Conservation (phyloP, 164 flowering plant genomes). For the Liquidambar formosana region DNA sequence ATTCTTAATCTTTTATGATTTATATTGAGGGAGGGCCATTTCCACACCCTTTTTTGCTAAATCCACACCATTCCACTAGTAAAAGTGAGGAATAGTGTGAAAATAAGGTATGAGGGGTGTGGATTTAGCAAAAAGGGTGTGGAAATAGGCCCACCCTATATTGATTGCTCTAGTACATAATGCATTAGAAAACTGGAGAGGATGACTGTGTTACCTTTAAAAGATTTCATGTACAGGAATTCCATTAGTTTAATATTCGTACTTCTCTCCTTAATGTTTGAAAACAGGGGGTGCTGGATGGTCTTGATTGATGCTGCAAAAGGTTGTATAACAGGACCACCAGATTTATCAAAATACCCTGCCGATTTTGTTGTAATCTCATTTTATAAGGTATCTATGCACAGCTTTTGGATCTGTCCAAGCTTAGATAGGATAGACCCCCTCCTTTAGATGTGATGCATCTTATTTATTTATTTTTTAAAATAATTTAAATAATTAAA, state of each 20-base stretch:
- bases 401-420: neutral
- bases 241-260: too few relatives aligned
- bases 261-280: neutral
- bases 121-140: too few relatives aligned
- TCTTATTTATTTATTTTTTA: too few relatives aligned
- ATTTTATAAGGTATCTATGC: slow-evolving; percentile 75
- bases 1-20: neutral
- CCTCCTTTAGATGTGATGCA: neutral
- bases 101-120: too few relatives aligned
- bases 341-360: slow-evolving; percentile 68
- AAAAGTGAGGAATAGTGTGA: too few relatives aligned
- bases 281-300: slow-evolving; percentile 73
- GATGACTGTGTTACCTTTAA: neutral
- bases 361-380: slow-evolving; percentile 93
- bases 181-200: neutral
- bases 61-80: too few relatives aligned
- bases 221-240: neutral
- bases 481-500: too few relatives aligned
- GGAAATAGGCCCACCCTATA: too few relatives aligned
- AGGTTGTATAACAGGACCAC: slow-evolving; percentile 85
- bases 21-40: too few relatives aligned
- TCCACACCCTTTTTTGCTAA: too few relatives aligned
- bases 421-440: neutral
- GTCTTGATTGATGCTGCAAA: slow-evolving; percentile 98
- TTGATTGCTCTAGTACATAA: neutral